A percentile compares a stretch with the other conserved stretches of the same genome.
phyloP scores from a whole-genome alignment of 352 stramenopile genomes.

The Phytophthora pinifolia region DNA sequence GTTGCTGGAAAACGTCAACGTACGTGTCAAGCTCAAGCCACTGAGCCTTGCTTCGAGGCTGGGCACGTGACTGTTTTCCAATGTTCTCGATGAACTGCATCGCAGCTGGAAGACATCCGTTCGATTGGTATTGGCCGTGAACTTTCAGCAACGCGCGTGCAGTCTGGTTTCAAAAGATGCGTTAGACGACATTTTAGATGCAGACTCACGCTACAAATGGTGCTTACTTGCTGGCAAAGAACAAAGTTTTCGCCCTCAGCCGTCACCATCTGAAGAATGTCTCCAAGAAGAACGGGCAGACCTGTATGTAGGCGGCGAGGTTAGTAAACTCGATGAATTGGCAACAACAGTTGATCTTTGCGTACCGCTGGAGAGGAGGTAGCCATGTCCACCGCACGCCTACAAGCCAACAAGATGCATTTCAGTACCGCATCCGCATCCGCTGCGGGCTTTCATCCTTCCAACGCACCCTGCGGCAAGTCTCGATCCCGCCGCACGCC shows the following conservation, averaged over 20 bases:
- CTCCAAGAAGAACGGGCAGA: slow-evolving; percentile 70
- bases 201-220: background rate
- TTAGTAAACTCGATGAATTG: background rate
- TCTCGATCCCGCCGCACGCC: slow-evolving; percentile 50
- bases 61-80: slow-evolving; percentile 32
- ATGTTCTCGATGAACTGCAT: slow-evolving; percentile 53
- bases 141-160: slow-evolving; percentile 50
- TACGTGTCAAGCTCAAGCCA: slow-evolving; percentile 46
- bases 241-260: slow-evolving; percentile 98
- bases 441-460: background rate
- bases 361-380: slow-evolving; percentile 80
- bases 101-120: slow-evolving; percentile 26
- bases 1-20: slow-evolving; percentile 51
- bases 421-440: background rate
- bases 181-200: too few species aligned
- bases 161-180: slow-evolving; percentile 21
- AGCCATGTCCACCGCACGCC: slow-evolving; percentile 94
- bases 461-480: slow-evolving; percentile 41
- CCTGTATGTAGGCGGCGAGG: slow-evolving; percentile 12
- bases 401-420: slow-evolving; percentile 33
- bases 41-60: slow-evolving; percentile 24
- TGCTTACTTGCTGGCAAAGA: slow-evolving; percentile 87
- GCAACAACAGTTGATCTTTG: background rate
- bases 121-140: slow-evolving; percentile 37
- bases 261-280: slow-evolving; percentile 94